Evolutionary conservation across 768 basidiomycete genomes (phyloP), one percentile per base, ranked within the genome.

Genomic region (Megacollybia marginata): DNA sequence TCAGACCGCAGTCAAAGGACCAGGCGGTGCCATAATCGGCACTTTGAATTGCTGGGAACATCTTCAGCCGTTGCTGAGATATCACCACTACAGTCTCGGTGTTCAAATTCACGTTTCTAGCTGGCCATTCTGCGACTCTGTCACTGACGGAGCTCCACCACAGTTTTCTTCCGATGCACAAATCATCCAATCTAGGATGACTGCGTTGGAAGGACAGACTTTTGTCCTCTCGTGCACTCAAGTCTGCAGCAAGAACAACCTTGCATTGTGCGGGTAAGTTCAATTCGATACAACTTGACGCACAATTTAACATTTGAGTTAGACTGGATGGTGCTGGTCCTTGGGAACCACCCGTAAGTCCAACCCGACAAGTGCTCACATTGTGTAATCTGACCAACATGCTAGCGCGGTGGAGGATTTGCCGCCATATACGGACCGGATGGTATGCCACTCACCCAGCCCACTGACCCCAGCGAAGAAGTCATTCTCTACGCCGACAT

Each of bases 11-110:
- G 54, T 57, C 49, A 42, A 48, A 34, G 53, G 54, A 5, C 53
- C 53, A 2, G 44, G 44, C 1, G 54, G 56, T 19, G 47, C 42
- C 2, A 49, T 33, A 2, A 42, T 57, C 28, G 54, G 54, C 33
- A 40, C 42, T 19, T 31, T 57, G 2, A 55, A 51, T 18, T 57
- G 56, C 51, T 57, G 56, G 56, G 57, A 58, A 48, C 55, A 58
- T 33, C 50, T 55, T 6, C 57, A 58, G 36, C 57, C 57, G 3
- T 45, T 58, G 20, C 33, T 58, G 46, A 47, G 52, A 34, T 58
- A 44, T 44, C 54, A 58, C 33, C 50, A 51, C 34, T 53, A 55
- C 33, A 53, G 49, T 36, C 50, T 54, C 19, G 52, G 57, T 7
- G 51, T 51, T 9, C 55, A 52, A 34, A 33, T 55, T 15, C 57